phyloP scores from a whole-genome alignment of 192 early-diverging fungal species.

The Pilobolus umbonatus region DNA sequence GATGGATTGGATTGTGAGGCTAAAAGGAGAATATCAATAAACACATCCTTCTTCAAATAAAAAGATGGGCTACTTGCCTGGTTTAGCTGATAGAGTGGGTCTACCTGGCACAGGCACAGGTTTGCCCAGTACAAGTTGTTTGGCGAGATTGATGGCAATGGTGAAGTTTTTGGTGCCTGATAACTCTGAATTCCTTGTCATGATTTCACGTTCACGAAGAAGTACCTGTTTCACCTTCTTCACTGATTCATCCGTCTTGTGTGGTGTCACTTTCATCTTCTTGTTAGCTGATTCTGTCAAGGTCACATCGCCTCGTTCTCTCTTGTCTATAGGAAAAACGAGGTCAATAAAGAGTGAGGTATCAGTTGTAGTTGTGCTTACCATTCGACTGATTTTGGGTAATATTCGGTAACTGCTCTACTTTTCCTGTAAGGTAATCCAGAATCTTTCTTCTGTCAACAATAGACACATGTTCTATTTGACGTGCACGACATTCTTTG shows the following conservation, averaged over 20 bases:
- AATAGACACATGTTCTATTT: slow-evolving; percentile 64
- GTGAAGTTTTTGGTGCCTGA: slow-evolving; percentile 39
- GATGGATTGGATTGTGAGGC: background rate
- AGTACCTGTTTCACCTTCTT: slow-evolving; percentile 36
- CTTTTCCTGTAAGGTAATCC: slow-evolving; percentile 66
- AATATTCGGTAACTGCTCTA: slow-evolving; percentile 37
- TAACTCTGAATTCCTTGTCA: slow-evolving; percentile 39
- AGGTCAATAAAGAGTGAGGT: slow-evolving; percentile 13
- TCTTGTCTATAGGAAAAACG: slow-evolving; percentile 3
- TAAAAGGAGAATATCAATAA: background rate
- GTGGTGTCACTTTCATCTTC: slow-evolving; percentile 29
- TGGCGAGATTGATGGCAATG: slow-evolving; percentile 4
- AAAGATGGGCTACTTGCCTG: no score
- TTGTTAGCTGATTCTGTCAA: slow-evolving; percentile 21
- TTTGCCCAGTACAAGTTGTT: background rate
- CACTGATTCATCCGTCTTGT: slow-evolving; percentile 28
- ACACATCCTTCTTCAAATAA: no score
- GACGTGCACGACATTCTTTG: slow-evolving; percentile 51
- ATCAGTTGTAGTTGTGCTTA: slow-evolving; percentile 1
- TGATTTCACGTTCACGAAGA: slow-evolving; percentile 36
- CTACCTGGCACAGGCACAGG: background rate
- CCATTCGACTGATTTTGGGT: slow-evolving; percentile 25
- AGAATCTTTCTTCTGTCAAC: slow-evolving; percentile 67
- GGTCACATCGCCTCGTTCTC: background rate
- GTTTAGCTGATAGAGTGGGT: background rate